These are phyloP conservation scores for Eimeria acervulina DNA, from an alignment of 169 alveolate genomes.

Conservation along the genomic window DNA sequence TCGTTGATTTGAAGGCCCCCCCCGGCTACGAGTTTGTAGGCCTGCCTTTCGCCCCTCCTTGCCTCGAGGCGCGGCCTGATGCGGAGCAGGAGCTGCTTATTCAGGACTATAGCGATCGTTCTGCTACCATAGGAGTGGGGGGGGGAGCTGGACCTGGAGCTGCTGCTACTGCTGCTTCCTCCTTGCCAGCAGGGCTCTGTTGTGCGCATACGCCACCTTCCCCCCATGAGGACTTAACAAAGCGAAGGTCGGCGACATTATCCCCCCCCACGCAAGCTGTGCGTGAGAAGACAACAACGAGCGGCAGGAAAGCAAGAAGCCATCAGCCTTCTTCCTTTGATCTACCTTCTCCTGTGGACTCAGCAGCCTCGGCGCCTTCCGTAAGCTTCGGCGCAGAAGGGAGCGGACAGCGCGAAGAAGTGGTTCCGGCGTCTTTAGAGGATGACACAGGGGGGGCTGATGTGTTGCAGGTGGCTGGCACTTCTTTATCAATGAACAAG, in stretches of 20 bases:
- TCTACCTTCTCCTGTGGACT: slow-evolving; percentile 8
- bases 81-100: slow-evolving; percentile 49
- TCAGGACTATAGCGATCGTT: slow-evolving; percentile 6
- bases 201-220: neutral
- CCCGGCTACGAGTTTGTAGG: slow-evolving; percentile 63
- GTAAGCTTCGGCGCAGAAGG: neutral
- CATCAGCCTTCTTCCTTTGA: neutral
- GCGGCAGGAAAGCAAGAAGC: slow-evolving; percentile 24
- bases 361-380: slow-evolving; percentile 30
- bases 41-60: neutral
- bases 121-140: neutral
- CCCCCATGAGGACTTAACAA: neutral
- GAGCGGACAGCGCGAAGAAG: neutral
- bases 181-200: too few species aligned
- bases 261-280: neutral
- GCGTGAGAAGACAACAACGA: neutral
- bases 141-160: neutral
- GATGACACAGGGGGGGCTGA: neutral
- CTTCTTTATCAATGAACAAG: neutral
- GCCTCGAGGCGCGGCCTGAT: slow-evolving; percentile 24
- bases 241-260: slow-evolving; percentile 17
- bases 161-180: neutral
- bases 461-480: neutral
- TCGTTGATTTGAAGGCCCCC: slow-evolving; percentile 44
- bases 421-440: neutral